A percentile compares a stretch with the other conserved stretches of the same genome.
Conservation (phyloP, 148 eudicot genomes). For the Rhododendron molle region DNA sequence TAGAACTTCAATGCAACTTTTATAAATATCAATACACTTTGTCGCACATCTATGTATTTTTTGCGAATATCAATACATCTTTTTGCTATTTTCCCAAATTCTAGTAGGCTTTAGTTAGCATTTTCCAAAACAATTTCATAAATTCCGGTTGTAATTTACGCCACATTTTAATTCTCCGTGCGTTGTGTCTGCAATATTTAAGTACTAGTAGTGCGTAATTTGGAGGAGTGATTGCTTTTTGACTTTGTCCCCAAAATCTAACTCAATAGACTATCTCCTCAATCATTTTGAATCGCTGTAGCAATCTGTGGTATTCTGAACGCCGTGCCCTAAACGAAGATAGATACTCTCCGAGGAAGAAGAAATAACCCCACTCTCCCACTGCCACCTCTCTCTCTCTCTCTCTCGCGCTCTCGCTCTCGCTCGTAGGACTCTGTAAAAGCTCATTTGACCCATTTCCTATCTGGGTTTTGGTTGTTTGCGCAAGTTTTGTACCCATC, state of each 20-base stretch:
- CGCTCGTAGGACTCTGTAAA: not conserved
- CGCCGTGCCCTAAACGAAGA: slow-evolving; percentile 2
- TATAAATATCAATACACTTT: no score
- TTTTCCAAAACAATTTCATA: no score
- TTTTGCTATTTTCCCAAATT: no score
- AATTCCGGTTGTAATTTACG: not conserved
- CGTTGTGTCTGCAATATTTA: not conserved
- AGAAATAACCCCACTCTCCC: not conserved
- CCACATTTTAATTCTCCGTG: not conserved
- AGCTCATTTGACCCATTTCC: not conserved
- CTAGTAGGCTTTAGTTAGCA: no score
- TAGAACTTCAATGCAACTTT: no score
- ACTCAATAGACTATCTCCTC: not conserved
- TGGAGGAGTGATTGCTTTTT: not conserved
- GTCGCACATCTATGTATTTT: no score
- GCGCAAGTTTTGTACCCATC: not conserved
- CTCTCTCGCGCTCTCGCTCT: not conserved
- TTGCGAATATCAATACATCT: no score
- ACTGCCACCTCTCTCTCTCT: slow-evolving; percentile 3
- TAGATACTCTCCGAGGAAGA: not conserved
- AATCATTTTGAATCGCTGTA: not conserved
- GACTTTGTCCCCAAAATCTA: not conserved
- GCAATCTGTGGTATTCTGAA: not conserved
- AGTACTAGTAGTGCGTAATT: not conserved
- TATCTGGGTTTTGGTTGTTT: not conserved